Percentiles rank a stretch among this genome's conserved stretches.
Conservation (phyloP, 2,329 filamentous ascomycete genomes). For the Fusarium coicis region DNA sequence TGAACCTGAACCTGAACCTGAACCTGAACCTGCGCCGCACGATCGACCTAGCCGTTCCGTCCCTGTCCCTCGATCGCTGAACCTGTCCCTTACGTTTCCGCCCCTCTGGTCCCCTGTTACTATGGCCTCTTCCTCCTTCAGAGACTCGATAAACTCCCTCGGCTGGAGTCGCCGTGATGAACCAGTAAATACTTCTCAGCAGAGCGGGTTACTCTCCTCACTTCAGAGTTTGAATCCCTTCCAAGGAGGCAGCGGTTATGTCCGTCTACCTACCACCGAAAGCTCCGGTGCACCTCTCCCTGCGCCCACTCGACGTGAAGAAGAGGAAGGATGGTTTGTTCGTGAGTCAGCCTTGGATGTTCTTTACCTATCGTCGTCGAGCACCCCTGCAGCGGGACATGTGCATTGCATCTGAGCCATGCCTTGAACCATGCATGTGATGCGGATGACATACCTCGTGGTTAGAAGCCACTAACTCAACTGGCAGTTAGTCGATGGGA, state of each 20-base stretch:
- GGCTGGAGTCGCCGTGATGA: slow-evolving; percentile 92
- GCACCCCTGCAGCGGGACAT: slow-evolving; percentile 59
- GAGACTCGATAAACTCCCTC: slow-evolving; percentile 92
- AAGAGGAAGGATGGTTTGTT: slow-evolving; percentile 95
- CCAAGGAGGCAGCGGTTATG: slow-evolving; percentile 79
- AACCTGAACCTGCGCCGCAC: slow-evolving; percentile 37
- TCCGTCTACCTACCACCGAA: slow-evolving; percentile 88
- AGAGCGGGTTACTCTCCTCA: slow-evolving; percentile 80
- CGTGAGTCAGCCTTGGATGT: slow-evolving; percentile 71
- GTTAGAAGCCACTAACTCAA: slow-evolving; percentile 50
- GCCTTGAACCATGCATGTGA: slow-evolving; percentile 55
- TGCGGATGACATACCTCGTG: slow-evolving; percentile 56
- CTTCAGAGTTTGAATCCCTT: slow-evolving; percentile 91
- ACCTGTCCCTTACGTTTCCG: slow-evolving; percentile 32
- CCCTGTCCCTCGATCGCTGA: slow-evolving; percentile 31
- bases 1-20: slow-evolving; percentile 36
- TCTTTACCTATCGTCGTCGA: slow-evolving; percentile 42
- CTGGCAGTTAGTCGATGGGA: slow-evolving; percentile 94
- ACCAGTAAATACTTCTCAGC: slow-evolving; percentile 76
- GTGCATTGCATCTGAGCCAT: slow-evolving; percentile 55
- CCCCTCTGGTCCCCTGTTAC: slow-evolving; percentile 28
- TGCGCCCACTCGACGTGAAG: slow-evolving; percentile 84
- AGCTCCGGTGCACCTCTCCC: slow-evolving; percentile 85
- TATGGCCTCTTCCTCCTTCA: slow-evolving; percentile 91
- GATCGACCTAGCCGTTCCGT: slow-evolving; percentile 44